Conservation (phyloP, 208 protist species). For the Leishmania aethiopica region DNA sequence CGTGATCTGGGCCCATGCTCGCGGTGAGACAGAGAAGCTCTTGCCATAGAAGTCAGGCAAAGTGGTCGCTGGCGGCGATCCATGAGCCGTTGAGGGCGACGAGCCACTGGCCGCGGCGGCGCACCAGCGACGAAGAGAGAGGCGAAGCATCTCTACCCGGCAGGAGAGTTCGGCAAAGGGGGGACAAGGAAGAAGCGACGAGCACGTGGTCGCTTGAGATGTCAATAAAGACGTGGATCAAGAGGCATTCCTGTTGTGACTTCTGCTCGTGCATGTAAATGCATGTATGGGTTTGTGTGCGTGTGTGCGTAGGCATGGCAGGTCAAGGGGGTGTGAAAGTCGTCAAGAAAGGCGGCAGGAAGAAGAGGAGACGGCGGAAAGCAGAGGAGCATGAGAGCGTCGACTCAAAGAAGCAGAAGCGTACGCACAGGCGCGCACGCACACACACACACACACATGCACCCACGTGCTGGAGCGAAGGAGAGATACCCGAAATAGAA, state of each 20-base stretch:
- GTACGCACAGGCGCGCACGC: neutral
- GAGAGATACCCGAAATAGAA: neutral
- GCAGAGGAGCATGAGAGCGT: neutral
- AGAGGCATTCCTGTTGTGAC: neutral
- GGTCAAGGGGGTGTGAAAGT: neutral
- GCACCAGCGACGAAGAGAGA: slow-evolving; percentile 28
- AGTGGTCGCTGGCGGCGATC: neutral
- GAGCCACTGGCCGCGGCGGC: neutral
- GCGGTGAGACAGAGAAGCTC: slow-evolving; percentile 70
- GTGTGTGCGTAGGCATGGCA: neutral
- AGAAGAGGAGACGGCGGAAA: neutral
- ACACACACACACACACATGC: neutral
- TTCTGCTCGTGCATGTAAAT: neutral
- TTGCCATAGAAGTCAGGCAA: slow-evolving; percentile 71
- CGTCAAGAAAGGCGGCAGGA: neutral
- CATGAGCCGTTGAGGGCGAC: slow-evolving; percentile 4
- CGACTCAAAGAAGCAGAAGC: neutral
- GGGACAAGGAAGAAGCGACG: neutral
- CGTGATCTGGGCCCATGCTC: slow-evolving; percentile 74
- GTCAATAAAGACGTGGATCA: neutral
- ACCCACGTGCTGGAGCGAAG: no score
- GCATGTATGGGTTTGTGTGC: slow-evolving; percentile 1
- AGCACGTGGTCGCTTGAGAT: neutral
- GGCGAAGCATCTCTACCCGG: slow-evolving; percentile 15
- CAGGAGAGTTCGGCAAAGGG: neutral